Evolutionary conservation across 176 grass and related monocot genomes (phyloP).

Genomic region (Chloris gayana): DNA sequence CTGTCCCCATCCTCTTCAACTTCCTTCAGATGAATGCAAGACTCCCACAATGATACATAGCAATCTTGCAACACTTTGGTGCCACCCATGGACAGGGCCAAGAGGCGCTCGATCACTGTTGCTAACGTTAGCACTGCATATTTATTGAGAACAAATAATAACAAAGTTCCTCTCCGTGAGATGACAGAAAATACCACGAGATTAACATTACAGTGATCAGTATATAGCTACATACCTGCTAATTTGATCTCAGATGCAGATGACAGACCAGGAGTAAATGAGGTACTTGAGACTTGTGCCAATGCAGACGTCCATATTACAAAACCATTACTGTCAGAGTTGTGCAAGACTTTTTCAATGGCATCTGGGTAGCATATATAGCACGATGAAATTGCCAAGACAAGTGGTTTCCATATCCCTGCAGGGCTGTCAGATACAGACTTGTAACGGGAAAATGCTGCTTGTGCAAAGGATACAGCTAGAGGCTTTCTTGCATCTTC

Average conservation of each 20-base stretch:
- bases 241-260: slow-evolving; percentile 82
- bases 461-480: slow-evolving; percentile 47
- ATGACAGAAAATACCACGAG: neutral
- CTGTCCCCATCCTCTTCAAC: slow-evolving; percentile 56
- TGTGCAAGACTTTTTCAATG: slow-evolving; percentile 56
- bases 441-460: slow-evolving; percentile 62
- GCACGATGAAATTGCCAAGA: slow-evolving; percentile 76
- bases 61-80: slow-evolving; percentile 65
- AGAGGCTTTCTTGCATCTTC: slow-evolving; percentile 52
- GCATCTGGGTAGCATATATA: slow-evolving; percentile 79
- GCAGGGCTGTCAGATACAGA: slow-evolving; percentile 56
- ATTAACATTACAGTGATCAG: neutral
- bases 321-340: slow-evolving; percentile 55
- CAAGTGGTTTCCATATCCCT: slow-evolving; percentile 66
- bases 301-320: slow-evolving; percentile 58
- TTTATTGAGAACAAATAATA: slow-evolving; percentile 19
- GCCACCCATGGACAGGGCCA: slow-evolving; percentile 41
- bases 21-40: slow-evolving; percentile 70
- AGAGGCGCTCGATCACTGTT: slow-evolving; percentile 54
- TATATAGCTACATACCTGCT: slow-evolving; percentile 52
- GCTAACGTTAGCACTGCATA: slow-evolving; percentile 64
- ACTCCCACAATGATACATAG: slow-evolving; percentile 71
- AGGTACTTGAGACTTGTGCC: slow-evolving; percentile 64
- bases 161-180: neutral
- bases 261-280: slow-evolving; percentile 60